These are phyloP conservation scores for Mycena leptocephala DNA, from an alignment of 768 basidiomycete genomes.

Conservation along the genomic window DNA sequence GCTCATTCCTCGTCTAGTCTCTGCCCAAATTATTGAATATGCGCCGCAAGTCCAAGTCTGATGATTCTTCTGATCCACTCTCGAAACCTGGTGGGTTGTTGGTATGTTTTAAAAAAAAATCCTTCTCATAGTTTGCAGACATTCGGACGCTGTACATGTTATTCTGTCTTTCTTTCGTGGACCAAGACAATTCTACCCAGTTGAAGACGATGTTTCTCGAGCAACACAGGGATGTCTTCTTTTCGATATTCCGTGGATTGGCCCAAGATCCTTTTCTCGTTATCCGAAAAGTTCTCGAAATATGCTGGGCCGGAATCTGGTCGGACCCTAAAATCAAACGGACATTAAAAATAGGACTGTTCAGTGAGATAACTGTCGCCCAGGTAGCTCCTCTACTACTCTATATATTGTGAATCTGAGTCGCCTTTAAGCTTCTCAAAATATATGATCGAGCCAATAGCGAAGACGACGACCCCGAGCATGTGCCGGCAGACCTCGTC, in stretches of 20 bases:
- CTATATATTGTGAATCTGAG: neutral
- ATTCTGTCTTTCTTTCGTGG: constrained; percentile 83
- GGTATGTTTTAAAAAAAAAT: neutral
- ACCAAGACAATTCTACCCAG: constrained; percentile 59
- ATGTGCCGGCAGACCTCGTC: constrained; percentile 82
- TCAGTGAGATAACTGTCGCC: constrained; percentile 75
- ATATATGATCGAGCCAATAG: constrained; percentile 76
- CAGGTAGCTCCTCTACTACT: constrained; percentile 63
- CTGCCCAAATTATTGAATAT: constrained; percentile 79
- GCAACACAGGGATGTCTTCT: constrained; percentile 76
- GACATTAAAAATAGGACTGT: constrained; percentile 80
- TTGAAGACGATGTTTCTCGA: constrained; percentile 80
- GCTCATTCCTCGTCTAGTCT: constrained; percentile 57
- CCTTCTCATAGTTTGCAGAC: constrained; percentile 61
- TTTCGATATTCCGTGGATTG: constrained; percentile 83
- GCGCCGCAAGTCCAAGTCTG: constrained; percentile 73
- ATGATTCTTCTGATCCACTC: constrained; percentile 57
- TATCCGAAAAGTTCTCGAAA: constrained; percentile 77
- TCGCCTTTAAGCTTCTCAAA: constrained; percentile 73
- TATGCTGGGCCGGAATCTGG: constrained; percentile 86
- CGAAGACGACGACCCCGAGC: constrained; percentile 65
- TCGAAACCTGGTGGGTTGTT: constrained; percentile 69
- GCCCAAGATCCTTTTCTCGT: constrained; percentile 76
- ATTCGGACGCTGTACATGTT: constrained; percentile 85
- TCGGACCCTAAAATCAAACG: constrained; percentile 80